These are phyloP conservation scores for Hypoxylon sp. DNA, from an alignment of 2,329 filamentous ascomycete genomes.

Conservation along the genomic window DNA sequence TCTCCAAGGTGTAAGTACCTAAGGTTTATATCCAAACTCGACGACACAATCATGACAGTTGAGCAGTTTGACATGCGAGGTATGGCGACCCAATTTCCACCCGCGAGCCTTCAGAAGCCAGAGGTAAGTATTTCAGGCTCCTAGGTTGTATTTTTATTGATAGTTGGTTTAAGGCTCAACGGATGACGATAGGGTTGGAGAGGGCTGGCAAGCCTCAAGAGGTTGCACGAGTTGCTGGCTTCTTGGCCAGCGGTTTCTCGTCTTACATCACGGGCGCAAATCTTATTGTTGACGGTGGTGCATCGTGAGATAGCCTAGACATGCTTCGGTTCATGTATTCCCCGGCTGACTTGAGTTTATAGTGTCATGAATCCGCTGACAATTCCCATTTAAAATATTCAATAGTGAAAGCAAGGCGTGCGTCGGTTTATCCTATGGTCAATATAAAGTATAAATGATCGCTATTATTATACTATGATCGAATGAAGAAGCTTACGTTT, in stretches of 20 bases:
- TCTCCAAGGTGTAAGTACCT: constrained; percentile 59
- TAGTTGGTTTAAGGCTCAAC: constrained; percentile 57
- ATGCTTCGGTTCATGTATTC: constrained; percentile 13
- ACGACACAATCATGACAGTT: neutral
- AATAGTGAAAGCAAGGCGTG: neutral
- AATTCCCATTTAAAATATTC: constrained; percentile 55
- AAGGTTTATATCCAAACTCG: constrained; percentile 7
- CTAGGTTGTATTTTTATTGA: neutral
- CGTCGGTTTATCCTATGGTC: neutral
- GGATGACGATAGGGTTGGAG: constrained; percentile 70
- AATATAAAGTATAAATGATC: neutral
- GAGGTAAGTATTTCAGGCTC: constrained; percentile 52
- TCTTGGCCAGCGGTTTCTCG: constrained; percentile 74
- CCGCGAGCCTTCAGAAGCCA: constrained; percentile 66
- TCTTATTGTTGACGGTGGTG: constrained; percentile 73
- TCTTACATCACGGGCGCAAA: constrained; percentile 75
- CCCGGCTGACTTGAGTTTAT: constrained; percentile 34
- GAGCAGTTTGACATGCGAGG: constrained; percentile 64
- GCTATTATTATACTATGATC: neutral
- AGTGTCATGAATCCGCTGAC: constrained; percentile 60
- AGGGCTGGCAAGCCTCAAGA: constrained; percentile 70
- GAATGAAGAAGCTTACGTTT: neutral
- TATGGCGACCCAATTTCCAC: constrained; percentile 69
- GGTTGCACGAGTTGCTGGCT: constrained; percentile 72
- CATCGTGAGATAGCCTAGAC: constrained; percentile 54